phyloP scores from a whole-genome alignment of 768 basidiomycete species.

The Obba rivulosa region DNA sequence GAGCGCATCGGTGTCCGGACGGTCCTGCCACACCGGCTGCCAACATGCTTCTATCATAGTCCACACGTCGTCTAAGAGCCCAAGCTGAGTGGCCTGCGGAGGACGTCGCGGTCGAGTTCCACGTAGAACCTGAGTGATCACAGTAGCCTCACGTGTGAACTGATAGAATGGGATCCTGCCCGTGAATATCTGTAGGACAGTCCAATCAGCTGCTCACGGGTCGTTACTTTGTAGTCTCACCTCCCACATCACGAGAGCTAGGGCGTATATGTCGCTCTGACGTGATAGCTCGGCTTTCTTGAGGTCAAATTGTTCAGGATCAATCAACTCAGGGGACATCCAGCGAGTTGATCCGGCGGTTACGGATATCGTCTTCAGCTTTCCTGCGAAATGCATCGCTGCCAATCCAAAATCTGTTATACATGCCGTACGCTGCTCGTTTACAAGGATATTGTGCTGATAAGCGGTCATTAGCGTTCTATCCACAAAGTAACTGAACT shows the following conservation, averaged over 20 bases:
- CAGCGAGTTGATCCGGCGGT: neutral
- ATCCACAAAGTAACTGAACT: neutral
- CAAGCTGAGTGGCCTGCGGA: too few species aligned
- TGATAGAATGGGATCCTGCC: neutral
- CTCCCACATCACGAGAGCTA: slow-evolving; percentile 3
- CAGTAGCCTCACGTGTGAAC: neutral
- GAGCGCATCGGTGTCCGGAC: too few species aligned
- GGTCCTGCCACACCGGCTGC: too few species aligned
- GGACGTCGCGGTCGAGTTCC: neutral
- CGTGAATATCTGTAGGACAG: neutral
- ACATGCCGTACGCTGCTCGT: neutral
- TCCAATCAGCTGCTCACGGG: too few species aligned
- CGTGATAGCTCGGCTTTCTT: neutral
- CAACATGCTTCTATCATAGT: too few species aligned
- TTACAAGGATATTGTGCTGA: neutral
- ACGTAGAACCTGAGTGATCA: neutral
- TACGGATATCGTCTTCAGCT: neutral
- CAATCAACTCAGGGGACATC: slow-evolving; percentile 5
- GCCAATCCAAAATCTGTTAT: slow-evolving; percentile 3
- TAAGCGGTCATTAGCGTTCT: neutral
- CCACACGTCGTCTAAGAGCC: too few species aligned
- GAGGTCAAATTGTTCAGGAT: slow-evolving; percentile 1
- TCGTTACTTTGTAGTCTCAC: neutral
- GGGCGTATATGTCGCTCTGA: slow-evolving; percentile 2
- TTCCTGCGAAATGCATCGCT: neutral